A percentile compares a stretch with the other conserved stretches of the same genome.
phyloP scores from a whole-genome alignment of 2,329 filamentous ascomycete species.

The Orbilia quercus region DNA sequence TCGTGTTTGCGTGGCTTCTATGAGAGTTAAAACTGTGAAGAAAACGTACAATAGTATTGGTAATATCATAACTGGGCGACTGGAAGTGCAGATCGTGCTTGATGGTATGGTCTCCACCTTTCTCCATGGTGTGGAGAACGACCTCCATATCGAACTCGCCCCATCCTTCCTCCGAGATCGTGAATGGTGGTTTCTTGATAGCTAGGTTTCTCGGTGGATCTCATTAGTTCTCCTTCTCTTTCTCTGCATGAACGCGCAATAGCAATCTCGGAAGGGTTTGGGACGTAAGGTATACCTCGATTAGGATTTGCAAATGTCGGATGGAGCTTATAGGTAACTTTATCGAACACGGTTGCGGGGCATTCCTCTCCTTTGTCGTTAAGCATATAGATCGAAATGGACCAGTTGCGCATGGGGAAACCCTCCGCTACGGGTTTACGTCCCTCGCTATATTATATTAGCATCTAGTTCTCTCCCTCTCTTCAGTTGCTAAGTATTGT shows the following conservation, averaged over 20 bases:
- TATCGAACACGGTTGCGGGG: constrained; percentile 80
- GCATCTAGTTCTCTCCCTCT: no score
- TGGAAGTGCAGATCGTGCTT: constrained; percentile 93
- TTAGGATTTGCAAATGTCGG: constrained; percentile 88
- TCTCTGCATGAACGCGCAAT: no score
- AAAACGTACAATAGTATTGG: constrained; percentile 75
- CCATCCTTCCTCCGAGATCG: constrained; percentile 94
- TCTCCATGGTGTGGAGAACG: constrained; percentile 82
- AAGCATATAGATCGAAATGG: constrained; percentile 82
- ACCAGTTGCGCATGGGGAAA: constrained; percentile 94
- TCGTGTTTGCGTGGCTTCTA: no score
- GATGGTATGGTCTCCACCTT: constrained; percentile 82
- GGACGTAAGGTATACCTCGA: constrained; percentile 83
- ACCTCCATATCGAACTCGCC: constrained; percentile 98
- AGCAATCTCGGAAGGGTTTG: no score
- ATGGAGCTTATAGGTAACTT: constrained; percentile 91
- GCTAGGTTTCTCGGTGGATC: constrained; percentile 65
- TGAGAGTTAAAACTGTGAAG: neutral
- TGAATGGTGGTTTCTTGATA: constrained; percentile 86
- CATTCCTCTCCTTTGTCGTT: constrained; percentile 88
- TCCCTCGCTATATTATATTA: constrained; percentile 53
- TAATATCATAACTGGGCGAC: constrained; percentile 81
- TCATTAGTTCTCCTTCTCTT: no score
- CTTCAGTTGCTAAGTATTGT: no score
- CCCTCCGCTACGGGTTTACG: constrained; percentile 79